phyloP scores from a whole-genome alignment of 345 rosid genomes.

The Tarenaya hassleriana region DNA sequence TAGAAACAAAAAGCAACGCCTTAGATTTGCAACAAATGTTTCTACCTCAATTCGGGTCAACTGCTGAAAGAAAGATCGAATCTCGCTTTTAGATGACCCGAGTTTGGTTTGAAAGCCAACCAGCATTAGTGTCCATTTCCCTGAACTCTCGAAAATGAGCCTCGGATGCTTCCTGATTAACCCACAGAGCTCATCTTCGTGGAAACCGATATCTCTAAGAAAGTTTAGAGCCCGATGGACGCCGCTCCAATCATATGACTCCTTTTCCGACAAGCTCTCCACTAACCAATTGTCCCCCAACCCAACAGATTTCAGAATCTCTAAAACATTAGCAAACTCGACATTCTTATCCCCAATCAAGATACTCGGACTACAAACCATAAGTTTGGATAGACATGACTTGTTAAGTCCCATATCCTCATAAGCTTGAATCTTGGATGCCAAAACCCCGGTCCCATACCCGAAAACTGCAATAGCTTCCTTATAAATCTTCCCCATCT shows the following conservation, averaged over 20 bases:
- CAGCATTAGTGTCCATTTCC: slow-evolving; percentile 36
- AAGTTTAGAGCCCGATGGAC: slow-evolving; percentile 39
- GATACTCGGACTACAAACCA: slow-evolving; percentile 46
- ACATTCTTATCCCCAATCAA: slow-evolving; percentile 45
- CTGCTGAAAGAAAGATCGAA: slow-evolving; percentile 41
- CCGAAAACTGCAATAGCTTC: slow-evolving; percentile 52
- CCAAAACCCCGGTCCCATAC: slow-evolving; percentile 46
- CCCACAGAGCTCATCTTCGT: slow-evolving; percentile 36
- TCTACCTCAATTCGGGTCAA: slow-evolving; percentile 43
- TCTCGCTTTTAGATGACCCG: slow-evolving; percentile 40
- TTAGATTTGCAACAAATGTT: slow-evolving; percentile 49
- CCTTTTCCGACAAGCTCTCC: slow-evolving; percentile 36
- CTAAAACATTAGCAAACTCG: slow-evolving; percentile 40
- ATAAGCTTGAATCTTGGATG: slow-evolving; percentile 52
- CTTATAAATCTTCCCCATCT: slow-evolving; percentile 54
- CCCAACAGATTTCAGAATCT: slow-evolving; percentile 43
- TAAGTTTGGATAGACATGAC: slow-evolving; percentile 34
- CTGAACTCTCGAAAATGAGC: slow-evolving; percentile 54
- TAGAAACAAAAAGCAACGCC: slow-evolving; percentile 42
- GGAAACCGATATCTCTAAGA: slow-evolving; percentile 32
- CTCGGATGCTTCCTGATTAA: slow-evolving; percentile 50
- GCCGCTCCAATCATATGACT: slow-evolving; percentile 49
- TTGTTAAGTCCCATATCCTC: slow-evolving; percentile 55
- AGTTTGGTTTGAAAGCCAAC: slow-evolving; percentile 50
- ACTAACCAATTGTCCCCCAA: slow-evolving; percentile 44